Conservation (phyloP, 1,139 yeast genomes). For the Arxiozyma heterogenica region DNA sequence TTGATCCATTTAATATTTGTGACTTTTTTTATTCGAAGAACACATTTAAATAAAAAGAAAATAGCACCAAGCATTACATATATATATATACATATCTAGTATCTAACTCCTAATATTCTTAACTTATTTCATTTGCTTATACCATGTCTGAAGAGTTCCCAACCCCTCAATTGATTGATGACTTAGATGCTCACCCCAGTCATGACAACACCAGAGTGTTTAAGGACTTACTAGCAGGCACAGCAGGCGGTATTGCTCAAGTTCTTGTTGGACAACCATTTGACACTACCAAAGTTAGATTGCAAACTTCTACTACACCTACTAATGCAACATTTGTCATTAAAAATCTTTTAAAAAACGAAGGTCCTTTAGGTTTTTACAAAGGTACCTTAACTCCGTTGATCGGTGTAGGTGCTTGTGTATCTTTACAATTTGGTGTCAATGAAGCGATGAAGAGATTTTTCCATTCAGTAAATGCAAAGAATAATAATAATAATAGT, state of each 20-base stretch:
- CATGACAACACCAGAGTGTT: constrained; percentile 40
- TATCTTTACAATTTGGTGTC: constrained; percentile 80
- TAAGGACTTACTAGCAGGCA: constrained; percentile 83
- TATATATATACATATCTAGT: too few relatives aligned
- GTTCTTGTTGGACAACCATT: constrained; percentile 95
- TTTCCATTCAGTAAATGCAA: constrained; percentile 28
- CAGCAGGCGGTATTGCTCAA: constrained; percentile 90
- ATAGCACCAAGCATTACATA: too few relatives aligned
- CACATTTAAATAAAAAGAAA: too few relatives aligned
- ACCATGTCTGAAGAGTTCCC: constrained; percentile 29
- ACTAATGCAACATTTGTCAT: constrained; percentile 70
- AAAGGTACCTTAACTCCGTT: constrained; percentile 84
- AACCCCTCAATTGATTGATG: constrained; percentile 28
- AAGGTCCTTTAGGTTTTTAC: constrained; percentile 75
- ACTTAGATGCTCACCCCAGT: constrained; percentile 16
- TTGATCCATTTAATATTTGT: too few relatives aligned
- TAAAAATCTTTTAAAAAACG: constrained; percentile 55
- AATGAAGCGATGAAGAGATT: constrained; percentile 87
- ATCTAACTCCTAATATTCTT: too few relatives aligned
- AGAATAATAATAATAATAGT: not conserved
- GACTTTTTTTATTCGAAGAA: too few relatives aligned
- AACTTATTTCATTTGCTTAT: not conserved
- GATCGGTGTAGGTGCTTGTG: constrained; percentile 89
- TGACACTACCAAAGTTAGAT: constrained; percentile 85
- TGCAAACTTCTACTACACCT: constrained; percentile 73